Evolutionary conservation across 225 moss, liverwort and hornwort genomes (phyloP).

Genomic region (Marchantia paleacea): DNA sequence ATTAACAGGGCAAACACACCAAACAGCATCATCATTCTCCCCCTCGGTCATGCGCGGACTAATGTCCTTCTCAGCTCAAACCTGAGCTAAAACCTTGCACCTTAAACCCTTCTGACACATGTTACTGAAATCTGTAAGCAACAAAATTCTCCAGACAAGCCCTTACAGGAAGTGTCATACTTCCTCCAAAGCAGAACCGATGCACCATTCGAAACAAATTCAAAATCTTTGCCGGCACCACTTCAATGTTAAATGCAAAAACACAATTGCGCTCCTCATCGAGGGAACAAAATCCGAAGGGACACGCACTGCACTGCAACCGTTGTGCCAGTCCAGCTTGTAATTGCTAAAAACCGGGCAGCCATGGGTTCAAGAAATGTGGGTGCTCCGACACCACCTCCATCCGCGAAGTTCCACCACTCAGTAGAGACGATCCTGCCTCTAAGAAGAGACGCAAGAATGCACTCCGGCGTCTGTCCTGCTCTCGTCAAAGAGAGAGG

Average conservation of each 20-base stretch:
- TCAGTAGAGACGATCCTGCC: not conserved
- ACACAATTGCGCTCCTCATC: not conserved
- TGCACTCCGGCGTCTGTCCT: not conserved
- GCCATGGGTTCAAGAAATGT: not conserved
- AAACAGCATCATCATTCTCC: slow-evolving; percentile 3
- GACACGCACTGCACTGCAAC: not conserved
- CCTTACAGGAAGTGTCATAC: not conserved
- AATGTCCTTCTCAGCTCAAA: slow-evolving; percentile 3
- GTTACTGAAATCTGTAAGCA: not conserved
- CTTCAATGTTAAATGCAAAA: not conserved
- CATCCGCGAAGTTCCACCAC: not conserved
- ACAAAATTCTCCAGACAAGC: not conserved
- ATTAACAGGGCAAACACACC: slow-evolving; percentile 32
- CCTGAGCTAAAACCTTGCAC: slow-evolving; percentile 10
- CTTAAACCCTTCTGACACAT: slow-evolving; percentile 7
- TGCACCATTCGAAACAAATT: not conserved
- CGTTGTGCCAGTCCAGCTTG: not conserved
- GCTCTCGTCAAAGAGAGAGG: not conserved
- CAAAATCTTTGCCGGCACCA: not conserved
- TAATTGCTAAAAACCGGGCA: not conserved
- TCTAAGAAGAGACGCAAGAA: not conserved
- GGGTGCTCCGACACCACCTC: not conserved
- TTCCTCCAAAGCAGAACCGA: not conserved
- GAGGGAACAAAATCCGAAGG: not conserved
- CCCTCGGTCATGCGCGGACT: not conserved